phyloP scores from a whole-genome alignment of 805 yeast species.

The Candida railenensis region DNA sequence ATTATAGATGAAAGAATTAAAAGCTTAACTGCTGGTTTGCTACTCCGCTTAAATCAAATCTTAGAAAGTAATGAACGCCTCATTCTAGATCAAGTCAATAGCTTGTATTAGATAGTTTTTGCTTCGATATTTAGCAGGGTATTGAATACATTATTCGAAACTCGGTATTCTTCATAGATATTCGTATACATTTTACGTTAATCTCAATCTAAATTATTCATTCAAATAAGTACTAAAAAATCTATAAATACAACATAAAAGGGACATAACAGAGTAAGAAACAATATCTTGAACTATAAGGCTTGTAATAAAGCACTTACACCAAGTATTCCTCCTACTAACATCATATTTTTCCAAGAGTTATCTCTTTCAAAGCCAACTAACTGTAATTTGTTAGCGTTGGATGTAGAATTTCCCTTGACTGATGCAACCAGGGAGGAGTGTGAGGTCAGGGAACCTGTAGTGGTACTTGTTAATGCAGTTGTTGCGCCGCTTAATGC shows the following conservation, averaged over 20 bases:
- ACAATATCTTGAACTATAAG: slow-evolving; percentile 1
- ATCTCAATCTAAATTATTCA: too few species aligned
- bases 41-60: slow-evolving; percentile 26
- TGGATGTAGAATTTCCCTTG: slow-evolving; percentile 17
- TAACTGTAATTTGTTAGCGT: slow-evolving; percentile 14
- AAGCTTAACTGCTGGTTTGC: slow-evolving; percentile 39
- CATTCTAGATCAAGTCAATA: slow-evolving; percentile 29
- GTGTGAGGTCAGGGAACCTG: slow-evolving; percentile 5
- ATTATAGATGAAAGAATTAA: slow-evolving; percentile 37
- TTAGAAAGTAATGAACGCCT: slow-evolving; percentile 26
- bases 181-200: neutral
- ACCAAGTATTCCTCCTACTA: slow-evolving; percentile 13
- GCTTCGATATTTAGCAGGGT: too few species aligned
- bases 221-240: neutral
- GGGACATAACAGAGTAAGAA: neutral
- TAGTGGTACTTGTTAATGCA: slow-evolving; percentile 8
- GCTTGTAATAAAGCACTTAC: slow-evolving; percentile 12
- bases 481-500: too few species aligned
- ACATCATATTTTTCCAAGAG: slow-evolving; percentile 3
- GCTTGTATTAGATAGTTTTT: slow-evolving; percentile 24
- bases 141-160: too few species aligned
- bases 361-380: slow-evolving; percentile 12
- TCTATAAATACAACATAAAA: neutral
- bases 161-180: too few species aligned
- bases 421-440: slow-evolving; percentile 12